phyloP scores from a whole-genome alignment of 768 basidiomycete genomes.

The Mycena galericulata region DNA sequence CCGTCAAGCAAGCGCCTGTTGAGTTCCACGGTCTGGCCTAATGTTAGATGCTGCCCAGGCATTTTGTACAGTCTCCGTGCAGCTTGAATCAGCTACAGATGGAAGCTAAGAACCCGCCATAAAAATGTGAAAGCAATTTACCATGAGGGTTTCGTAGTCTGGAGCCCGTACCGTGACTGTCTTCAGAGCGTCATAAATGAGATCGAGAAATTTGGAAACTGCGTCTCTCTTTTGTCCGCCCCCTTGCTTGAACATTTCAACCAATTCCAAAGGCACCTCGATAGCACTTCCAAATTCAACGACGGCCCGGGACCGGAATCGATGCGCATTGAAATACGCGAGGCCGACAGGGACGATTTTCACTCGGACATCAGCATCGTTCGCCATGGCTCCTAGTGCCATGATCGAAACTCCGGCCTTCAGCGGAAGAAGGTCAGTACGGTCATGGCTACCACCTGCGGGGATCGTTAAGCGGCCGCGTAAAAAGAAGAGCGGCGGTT shows the following conservation, averaged over 20 bases:
- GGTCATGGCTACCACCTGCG: slow-evolving; percentile 96
- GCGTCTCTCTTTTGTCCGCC: slow-evolving; percentile 91
- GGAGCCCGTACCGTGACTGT: no score
- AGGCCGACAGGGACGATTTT: slow-evolving; percentile 92
- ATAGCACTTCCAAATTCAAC: slow-evolving; percentile 95
- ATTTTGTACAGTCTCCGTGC: no score
- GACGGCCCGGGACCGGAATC: slow-evolving; percentile 95
- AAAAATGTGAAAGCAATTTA: no score
- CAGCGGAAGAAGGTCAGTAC: slow-evolving; percentile 93
- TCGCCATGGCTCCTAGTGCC: slow-evolving; percentile 98
- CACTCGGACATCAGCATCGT: slow-evolving; percentile 85
- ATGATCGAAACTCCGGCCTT: slow-evolving; percentile 98
- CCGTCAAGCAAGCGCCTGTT: no score
- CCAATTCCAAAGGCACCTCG: slow-evolving; percentile 85
- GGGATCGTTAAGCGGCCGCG: background rate
- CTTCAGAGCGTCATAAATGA: no score
- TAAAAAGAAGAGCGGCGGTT: slow-evolving; percentile 10
- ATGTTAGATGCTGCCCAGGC: no score
- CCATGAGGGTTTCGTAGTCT: no score
- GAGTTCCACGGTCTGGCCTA: no score
- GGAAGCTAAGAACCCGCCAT: no score
- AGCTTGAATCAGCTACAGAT: no score
- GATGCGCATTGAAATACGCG: slow-evolving; percentile 80
- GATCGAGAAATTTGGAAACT: slow-evolving; percentile 86
- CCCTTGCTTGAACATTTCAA: slow-evolving; percentile 92